phyloP scores from a whole-genome alignment of 768 basidiomycete species.

The Lyophyllum atratum region DNA sequence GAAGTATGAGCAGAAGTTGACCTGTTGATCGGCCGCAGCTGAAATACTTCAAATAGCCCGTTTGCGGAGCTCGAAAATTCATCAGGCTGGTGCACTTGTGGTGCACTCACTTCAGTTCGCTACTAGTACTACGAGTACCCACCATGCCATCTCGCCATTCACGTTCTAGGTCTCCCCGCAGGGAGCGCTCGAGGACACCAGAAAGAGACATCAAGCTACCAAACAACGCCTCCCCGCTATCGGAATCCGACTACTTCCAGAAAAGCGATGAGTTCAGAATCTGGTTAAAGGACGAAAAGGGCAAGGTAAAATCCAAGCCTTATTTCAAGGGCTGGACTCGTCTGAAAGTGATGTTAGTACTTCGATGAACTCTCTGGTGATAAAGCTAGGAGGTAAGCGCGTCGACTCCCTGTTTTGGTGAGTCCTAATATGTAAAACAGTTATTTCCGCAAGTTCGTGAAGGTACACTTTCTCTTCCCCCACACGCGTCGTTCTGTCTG shows the following conservation, averaged over 20 bases:
- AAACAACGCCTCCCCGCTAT: slow-evolving; percentile 59
- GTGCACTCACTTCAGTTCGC: no score
- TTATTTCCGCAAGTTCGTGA: slow-evolving; percentile 93
- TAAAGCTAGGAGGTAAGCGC: slow-evolving; percentile 68
- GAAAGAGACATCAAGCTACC: slow-evolving; percentile 51
- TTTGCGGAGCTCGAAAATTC: no score
- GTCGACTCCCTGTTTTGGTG: slow-evolving; percentile 15
- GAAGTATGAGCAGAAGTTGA: no score
- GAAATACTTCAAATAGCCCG: no score
- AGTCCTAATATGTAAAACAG: slow-evolving; percentile 43
- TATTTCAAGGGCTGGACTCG: neutral
- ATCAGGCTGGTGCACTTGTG: no score
- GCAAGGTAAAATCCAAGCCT: slow-evolving; percentile 39
- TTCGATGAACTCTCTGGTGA: slow-evolving; percentile 86
- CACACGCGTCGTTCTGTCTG: slow-evolving; percentile 1
- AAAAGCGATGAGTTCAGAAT: slow-evolving; percentile 84
- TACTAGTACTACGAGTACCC: no score
- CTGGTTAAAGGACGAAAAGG: slow-evolving; percentile 78
- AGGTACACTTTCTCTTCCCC: slow-evolving; percentile 42
- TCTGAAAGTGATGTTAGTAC: slow-evolving; percentile 61
- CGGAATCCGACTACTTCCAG: slow-evolving; percentile 85
- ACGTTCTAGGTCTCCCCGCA: slow-evolving; percentile 32
- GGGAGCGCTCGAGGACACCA: slow-evolving; percentile 31
- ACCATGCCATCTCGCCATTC: slow-evolving; percentile 40
- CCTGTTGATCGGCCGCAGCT: no score